A percentile compares a stretch with the other conserved stretches of the same genome.
phyloP scores from a whole-genome alignment of 306 rosid species.

The Sindora glabra region DNA sequence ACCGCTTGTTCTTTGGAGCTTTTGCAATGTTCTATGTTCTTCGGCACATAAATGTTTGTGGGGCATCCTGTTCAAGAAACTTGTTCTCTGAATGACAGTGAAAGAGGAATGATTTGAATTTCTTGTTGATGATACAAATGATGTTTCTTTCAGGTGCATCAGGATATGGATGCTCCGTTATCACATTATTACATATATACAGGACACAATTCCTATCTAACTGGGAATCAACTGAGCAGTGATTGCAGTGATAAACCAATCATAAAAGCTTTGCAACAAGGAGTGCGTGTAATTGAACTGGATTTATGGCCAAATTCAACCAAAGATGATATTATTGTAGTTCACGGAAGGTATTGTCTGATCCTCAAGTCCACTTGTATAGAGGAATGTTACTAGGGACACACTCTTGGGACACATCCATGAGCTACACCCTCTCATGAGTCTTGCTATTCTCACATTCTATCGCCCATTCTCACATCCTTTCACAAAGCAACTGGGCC shows the following conservation, averaged over 20 bases:
- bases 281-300: constrained; percentile 77
- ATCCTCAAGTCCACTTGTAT: constrained; percentile 11
- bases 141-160: constrained; percentile 65
- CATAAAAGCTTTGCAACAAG: constrained; percentile 56
- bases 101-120: not conserved
- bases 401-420: too few species aligned
- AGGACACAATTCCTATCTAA: constrained; percentile 93
- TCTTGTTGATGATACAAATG: constrained; percentile 21
- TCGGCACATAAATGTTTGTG: not conserved
- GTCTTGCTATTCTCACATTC: too few species aligned
- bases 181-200: constrained; percentile 96
- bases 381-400: too few species aligned
- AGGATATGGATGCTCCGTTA: constrained; percentile 82
- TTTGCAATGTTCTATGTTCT: not conserved
- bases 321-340: constrained; percentile 59
- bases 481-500: too few species aligned
- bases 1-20: too few species aligned
- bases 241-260: constrained; percentile 81
- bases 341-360: constrained; percentile 75
- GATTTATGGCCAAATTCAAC: constrained; percentile 89
- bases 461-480: too few species aligned
- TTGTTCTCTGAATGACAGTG: not conserved
- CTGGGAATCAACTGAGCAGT: constrained; percentile 95
- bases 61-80: not conserved
- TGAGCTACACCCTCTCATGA: too few species aligned